Evolutionary conservation across 2,329 filamentous ascomycete genomes (phyloP), one percentile per base, ranked within the genome.

Genomic region (Ophiosphaerella korrae): DNA sequence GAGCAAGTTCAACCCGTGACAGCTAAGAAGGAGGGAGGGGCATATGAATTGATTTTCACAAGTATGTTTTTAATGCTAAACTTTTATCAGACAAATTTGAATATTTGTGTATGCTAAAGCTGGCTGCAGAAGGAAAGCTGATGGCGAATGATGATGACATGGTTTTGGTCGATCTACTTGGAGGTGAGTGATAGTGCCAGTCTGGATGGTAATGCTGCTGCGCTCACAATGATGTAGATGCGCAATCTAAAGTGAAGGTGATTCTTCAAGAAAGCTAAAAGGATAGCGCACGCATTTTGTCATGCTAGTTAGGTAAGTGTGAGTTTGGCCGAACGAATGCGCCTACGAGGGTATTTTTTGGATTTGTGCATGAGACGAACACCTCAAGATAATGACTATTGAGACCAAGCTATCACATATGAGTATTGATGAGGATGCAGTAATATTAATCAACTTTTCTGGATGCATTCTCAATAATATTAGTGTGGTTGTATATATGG

Each of bases 1-100:
- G 41, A 39, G 13, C 48, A 34, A 6, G 48, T 60, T 4, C 45
- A 55, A n/a, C 52, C 57, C 32, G 62, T 64, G n/a, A 56, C 47
- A 32, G 60, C 58, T 21, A 46, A 48, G 12, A 40, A 57, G 38
- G 48, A 63, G 4, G 61, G 53, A 31, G 50, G 49, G 3, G 38
- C 45, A 6, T 64, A 60, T 40, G 37, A 50, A 21, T 35, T 64
- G 36, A 50, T 47, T 18, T 64, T 64, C 31, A 24, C 51, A 13
- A 53, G 61, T 64, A 59, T 33, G 59, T 50, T 21, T 13, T n/a
- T 11, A 11, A 16, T 11, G 31, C 26, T 7, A n/a, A 16, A 3
- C 4, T 12, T 7, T 3, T 14, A 5, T 16, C 26, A 9, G 24
- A 38, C 26, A 23, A 14, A 12, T 14, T n/a, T 40, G 39, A 23